phyloP scores from a whole-genome alignment of 179 eudicot species.

The Beta corolliflora region DNA sequence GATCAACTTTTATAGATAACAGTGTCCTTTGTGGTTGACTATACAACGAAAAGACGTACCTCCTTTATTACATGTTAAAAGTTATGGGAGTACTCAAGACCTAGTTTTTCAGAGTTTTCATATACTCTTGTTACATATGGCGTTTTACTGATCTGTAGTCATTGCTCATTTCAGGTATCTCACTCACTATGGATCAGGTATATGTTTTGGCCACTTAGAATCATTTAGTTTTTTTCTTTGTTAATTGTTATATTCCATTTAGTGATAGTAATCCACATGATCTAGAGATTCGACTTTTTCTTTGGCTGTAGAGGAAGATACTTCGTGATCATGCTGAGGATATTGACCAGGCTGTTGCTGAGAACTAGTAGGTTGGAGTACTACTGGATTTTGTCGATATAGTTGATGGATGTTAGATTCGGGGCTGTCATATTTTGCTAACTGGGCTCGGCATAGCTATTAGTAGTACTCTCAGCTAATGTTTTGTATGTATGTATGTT shows the following conservation, averaged over 20 bases:
- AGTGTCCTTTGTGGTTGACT: too few species aligned
- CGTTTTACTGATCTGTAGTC: slow-evolving; percentile 19
- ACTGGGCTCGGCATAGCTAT: slow-evolving; percentile 8
- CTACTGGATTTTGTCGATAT: slow-evolving; percentile 12
- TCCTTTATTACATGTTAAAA: too few species aligned
- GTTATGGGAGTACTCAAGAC: too few species aligned
- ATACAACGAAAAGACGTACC: too few species aligned
- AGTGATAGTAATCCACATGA: background rate
- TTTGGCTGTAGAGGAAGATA: slow-evolving; percentile 53
- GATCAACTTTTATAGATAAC: too few species aligned
- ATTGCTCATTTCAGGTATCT: slow-evolving; percentile 52
- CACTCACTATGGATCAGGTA: slow-evolving; percentile 76
- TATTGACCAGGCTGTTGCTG: slow-evolving; percentile 56
- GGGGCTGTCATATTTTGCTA: slow-evolving; percentile 22
- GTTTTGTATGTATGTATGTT: slow-evolving; percentile 17
- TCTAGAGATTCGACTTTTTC: background rate
- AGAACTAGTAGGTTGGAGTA: slow-evolving; percentile 31
- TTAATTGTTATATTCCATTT: background rate
- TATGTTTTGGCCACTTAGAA: background rate
- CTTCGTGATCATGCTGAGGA: slow-evolving; percentile 57
- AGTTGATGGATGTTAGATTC: slow-evolving; percentile 21
- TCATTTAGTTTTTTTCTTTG: background rate
- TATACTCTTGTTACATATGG: background rate
- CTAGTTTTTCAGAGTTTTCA: too few species aligned
- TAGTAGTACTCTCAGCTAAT: slow-evolving; percentile 3